Evolutionary conservation across 2,329 filamentous ascomycete genomes (phyloP).

Genomic region (Ploettnerulaceae sp.): DNA sequence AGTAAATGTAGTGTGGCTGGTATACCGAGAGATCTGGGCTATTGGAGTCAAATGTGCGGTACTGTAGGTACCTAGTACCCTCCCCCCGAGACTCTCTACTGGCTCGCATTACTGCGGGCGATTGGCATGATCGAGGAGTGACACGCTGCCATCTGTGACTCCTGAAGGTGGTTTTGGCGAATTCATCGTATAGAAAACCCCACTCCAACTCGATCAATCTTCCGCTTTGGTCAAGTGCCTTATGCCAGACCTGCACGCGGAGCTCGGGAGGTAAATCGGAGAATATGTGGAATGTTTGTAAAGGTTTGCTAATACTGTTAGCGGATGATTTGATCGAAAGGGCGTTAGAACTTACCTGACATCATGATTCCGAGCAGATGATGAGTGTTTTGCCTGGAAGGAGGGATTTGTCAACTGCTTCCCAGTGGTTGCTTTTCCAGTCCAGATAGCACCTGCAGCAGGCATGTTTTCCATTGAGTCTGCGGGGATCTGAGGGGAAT

Average conservation of each 20-base stretch:
- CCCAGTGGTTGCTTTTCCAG: too few relatives aligned
- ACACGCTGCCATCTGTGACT: not conserved
- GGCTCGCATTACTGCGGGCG: not conserved
- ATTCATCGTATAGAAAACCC: too few relatives aligned
- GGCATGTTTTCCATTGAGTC: too few relatives aligned
- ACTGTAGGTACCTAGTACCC: not conserved
- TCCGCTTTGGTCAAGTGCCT: not conserved
- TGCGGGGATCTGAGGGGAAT: too few relatives aligned
- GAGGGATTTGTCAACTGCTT: too few relatives aligned
- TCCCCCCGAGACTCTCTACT: not conserved
- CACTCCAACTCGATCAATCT: not conserved
- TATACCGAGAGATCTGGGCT: not conserved
- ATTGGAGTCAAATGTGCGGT: not conserved
- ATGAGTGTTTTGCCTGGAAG: too few relatives aligned
- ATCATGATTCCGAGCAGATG: too few relatives aligned
- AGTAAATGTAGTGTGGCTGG: conserved; percentile 1
- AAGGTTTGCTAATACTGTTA: too few relatives aligned
- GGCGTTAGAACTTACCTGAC: too few relatives aligned
- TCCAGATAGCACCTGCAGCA: too few relatives aligned
- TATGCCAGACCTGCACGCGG: not conserved
- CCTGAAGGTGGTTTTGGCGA: too few relatives aligned
- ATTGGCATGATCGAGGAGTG: not conserved
- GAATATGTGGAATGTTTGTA: not conserved
- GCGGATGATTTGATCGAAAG: too few relatives aligned
- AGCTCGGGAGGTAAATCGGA: not conserved